A percentile compares a stretch with the other conserved stretches of the same genome.
Evolutionary conservation across 805 yeast species (phyloP).

Genomic region (Saccharomycopsis sp.): DNA sequence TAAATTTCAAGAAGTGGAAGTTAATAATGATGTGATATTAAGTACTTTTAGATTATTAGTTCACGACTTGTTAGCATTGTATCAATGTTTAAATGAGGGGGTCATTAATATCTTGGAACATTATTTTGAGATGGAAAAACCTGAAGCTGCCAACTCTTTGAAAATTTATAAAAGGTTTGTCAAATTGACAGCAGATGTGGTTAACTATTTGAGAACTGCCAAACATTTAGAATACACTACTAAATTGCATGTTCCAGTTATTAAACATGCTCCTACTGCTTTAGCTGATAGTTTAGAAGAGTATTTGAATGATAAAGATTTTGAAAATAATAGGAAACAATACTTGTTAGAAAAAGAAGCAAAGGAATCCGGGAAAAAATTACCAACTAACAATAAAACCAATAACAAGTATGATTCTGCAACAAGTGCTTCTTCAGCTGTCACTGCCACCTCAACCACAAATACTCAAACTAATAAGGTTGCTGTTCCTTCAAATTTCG

Average conservation of each 20-base stretch:
- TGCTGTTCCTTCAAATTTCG: too few species aligned
- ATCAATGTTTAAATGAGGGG: conserved; percentile 90
- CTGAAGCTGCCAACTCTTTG: conserved; percentile 80
- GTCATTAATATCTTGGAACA: conserved; percentile 89
- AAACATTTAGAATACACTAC: conserved; percentile 81
- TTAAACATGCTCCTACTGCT: conserved; percentile 95
- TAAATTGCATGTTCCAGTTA: conserved; percentile 86
- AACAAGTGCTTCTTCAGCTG: too few species aligned
- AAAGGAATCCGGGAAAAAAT: too few species aligned
- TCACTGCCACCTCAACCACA: too few species aligned
- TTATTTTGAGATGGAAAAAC: conserved; percentile 82
- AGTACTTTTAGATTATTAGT: conserved; percentile 83
- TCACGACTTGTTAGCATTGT: conserved; percentile 77
- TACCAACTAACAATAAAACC: too few species aligned
- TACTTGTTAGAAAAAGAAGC: conserved; percentile 58
- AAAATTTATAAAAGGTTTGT: conserved; percentile 79
- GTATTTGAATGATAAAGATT: conserved; percentile 76
- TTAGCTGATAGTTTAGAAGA: conserved; percentile 79
- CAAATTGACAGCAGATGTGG: conserved; percentile 76
- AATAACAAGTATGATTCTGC: too few species aligned
- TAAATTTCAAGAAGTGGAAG: conserved; percentile 66
- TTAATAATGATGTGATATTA: conserved; percentile 73
- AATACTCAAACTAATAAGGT: too few species aligned
- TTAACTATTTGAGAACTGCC: conserved; percentile 78
- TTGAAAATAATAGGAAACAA: conserved; percentile 69